Percentiles rank a stretch among this genome's conserved stretches.
These are phyloP conservation scores for Aspergillus sp. DNA, from an alignment of 2,329 filamentous ascomycete species.

Conservation along the genomic window DNA sequence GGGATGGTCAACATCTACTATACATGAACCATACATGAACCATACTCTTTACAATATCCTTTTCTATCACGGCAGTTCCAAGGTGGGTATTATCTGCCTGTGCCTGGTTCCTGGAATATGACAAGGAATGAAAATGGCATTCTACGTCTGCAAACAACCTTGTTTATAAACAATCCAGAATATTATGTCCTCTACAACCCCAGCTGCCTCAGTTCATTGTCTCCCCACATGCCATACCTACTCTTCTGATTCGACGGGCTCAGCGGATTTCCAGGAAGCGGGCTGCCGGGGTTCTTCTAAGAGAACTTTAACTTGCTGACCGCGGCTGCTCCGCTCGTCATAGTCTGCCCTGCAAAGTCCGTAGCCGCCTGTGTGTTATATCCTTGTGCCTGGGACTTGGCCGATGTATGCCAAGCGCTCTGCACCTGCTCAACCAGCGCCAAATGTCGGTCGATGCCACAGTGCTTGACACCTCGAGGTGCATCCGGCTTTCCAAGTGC, in stretches of 20 bases:
- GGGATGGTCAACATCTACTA: not conserved
- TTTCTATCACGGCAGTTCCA: not conserved
- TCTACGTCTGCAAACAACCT: not conserved
- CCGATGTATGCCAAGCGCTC: not conserved
- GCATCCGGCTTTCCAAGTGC: not conserved
- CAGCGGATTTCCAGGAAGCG: constrained; percentile 7
- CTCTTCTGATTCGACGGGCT: constrained; percentile 11
- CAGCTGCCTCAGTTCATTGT: constrained; percentile 11
- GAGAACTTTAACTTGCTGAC: constrained; percentile 11
- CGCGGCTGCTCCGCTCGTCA: constrained; percentile 8
- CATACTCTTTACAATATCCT: too few relatives aligned
- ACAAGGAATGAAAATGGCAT: not conserved
- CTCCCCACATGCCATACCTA: constrained; percentile 15
- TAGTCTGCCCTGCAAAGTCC: constrained; percentile 6
- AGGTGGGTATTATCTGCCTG: too few relatives aligned
- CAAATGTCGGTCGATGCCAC: constrained; percentile 7
- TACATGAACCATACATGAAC: not conserved
- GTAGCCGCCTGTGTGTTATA: not conserved
- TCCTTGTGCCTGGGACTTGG: not conserved
- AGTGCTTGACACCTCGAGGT: not conserved
- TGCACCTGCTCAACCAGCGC: not conserved
- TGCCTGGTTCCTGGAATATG: too few relatives aligned
- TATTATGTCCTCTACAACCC: constrained; percentile 5
- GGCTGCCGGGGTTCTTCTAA: constrained; percentile 4
- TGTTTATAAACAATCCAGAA: not conserved